These are phyloP conservation scores for Vaccinium vitisidaea DNA, from an alignment of 148 eudicot genomes.

Conservation along the genomic window DNA sequence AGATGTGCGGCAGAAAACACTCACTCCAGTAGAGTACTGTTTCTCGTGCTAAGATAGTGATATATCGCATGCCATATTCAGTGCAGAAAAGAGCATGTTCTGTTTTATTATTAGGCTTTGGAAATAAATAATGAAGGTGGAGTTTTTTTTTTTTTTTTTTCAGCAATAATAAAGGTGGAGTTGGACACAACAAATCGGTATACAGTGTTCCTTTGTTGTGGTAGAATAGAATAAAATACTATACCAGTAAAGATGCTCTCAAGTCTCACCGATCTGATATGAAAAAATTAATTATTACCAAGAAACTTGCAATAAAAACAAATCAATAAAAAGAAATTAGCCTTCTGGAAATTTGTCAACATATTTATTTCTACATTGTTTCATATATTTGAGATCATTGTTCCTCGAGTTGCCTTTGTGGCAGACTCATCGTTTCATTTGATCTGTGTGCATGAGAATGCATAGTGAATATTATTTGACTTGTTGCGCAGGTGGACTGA, in stretches of 20 bases:
- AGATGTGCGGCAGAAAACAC: neutral
- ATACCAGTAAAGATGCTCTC: neutral
- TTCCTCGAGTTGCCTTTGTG: neutral
- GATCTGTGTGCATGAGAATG: neutral
- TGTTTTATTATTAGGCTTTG: neutral
- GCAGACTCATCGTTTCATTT: neutral
- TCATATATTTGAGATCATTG: neutral
- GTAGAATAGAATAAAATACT: neutral
- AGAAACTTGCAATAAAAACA: neutral
- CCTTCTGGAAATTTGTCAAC: neutral
- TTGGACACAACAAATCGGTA: neutral
- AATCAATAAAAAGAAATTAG: neutral
- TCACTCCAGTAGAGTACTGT: neutral
- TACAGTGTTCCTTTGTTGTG: neutral
- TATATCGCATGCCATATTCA: neutral
- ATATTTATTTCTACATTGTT: neutral
- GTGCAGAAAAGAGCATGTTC: neutral
- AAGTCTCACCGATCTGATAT: neutral
- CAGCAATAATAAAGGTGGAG: neutral
- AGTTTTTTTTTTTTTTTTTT: no score
- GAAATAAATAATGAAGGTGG: neutral
- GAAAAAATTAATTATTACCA: neutral
- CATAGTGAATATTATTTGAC: neutral
- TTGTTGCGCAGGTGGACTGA: constrained; percentile 74
- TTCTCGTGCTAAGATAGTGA: neutral